phyloP scores from a whole-genome alignment of 2,329 filamentous ascomycete species.

The Chalaropsis thielavioides region DNA sequence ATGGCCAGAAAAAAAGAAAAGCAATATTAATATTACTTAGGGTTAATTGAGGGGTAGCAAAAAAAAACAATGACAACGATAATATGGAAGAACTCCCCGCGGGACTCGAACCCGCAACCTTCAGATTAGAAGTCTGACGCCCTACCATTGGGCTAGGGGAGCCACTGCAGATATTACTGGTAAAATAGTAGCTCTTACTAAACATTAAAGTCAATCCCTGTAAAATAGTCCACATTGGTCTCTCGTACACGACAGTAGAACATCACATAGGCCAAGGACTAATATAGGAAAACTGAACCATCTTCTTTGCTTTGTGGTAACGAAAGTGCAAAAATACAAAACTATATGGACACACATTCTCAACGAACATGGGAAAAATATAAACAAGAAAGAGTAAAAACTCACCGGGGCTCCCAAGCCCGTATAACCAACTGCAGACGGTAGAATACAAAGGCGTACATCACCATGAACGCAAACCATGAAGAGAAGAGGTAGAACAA shows the following conservation, averaged over 20 bases:
- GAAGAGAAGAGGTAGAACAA: background rate
- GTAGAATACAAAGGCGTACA: too few species aligned
- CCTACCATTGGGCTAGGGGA: constrained; percentile 18
- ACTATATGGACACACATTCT: background rate
- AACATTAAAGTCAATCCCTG: background rate
- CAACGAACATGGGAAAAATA: background rate
- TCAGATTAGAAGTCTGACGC: constrained; percentile 19
- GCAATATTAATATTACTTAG: too few species aligned
- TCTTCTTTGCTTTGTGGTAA: background rate
- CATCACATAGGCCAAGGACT: background rate
- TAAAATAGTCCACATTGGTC: too few species aligned
- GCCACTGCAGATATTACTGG: background rate
- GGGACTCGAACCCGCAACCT: constrained; percentile 18
- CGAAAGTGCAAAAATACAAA: background rate
- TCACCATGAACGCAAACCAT: too few species aligned
- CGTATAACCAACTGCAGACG: too few species aligned
- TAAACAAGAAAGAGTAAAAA: background rate
- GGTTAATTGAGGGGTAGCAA: too few species aligned
- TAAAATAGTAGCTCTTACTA: background rate
- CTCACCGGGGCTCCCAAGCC: background rate
- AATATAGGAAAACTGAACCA: background rate
- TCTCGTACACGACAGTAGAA: too few species aligned
- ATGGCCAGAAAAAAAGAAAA: too few species aligned
- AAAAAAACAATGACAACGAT: background rate
- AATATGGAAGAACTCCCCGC: constrained; percentile 13